phyloP scores from a whole-genome alignment of 306 rosid species.

The Leucaena leucocephala region DNA sequence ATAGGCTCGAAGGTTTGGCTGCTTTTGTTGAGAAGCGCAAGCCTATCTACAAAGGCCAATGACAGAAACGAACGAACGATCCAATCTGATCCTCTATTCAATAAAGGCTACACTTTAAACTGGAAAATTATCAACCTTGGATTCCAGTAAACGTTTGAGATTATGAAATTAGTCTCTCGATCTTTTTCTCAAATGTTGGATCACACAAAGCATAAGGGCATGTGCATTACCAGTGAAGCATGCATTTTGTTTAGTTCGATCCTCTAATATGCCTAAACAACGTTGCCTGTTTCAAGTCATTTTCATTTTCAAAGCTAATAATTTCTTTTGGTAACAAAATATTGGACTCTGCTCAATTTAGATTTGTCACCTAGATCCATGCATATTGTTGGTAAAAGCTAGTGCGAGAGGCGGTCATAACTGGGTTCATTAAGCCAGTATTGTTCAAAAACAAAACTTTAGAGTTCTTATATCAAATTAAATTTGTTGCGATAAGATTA shows the following conservation, averaged over 20 bases:
- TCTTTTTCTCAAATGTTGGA: not conserved
- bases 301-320: no score
- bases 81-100: no score
- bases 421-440: not conserved
- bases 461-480: no score
- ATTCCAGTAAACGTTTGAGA: not conserved
- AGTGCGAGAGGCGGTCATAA: no score
- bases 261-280: not conserved
- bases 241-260: not conserved
- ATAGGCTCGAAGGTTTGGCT: constrained; percentile 64
- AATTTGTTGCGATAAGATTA: not conserved
- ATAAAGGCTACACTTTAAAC: not conserved
- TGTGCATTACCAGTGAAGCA: not conserved
- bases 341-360: no score
- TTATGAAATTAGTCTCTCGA: not conserved
- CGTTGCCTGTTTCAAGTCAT: not conserved
- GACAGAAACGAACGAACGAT: not conserved
- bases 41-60: constrained; percentile 58
- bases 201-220: not conserved
- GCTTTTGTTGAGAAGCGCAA: constrained; percentile 75
- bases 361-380: no score
- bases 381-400: no score
- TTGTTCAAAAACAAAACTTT: not conserved
- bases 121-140: not conserved
- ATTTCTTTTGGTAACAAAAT: no score